These are phyloP conservation scores for Aspergillus conjunctus DNA, from an alignment of 495 filamentous ascomycete species.

Conservation along the genomic window DNA sequence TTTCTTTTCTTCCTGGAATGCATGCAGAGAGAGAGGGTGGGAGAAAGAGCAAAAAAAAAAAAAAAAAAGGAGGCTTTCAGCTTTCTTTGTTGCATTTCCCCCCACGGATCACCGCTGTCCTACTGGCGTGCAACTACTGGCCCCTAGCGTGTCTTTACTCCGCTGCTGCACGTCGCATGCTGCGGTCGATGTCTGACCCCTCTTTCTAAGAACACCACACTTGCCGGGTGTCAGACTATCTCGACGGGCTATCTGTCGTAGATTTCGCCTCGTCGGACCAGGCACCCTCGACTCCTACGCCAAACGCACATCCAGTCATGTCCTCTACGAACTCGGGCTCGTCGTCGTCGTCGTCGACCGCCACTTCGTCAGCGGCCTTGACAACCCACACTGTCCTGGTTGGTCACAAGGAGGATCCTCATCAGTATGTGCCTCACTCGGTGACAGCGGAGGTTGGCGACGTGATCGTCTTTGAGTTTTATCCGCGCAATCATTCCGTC, in stretches of 20 bases:
- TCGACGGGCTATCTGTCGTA: background rate
- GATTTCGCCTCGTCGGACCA: background rate
- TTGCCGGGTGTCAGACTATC: background rate
- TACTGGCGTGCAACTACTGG: too few species aligned
- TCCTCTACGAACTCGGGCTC: conserved; percentile 8
- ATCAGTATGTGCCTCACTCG: conserved; percentile 54
- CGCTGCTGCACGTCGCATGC: background rate
- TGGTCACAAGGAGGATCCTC: conserved; percentile 45
- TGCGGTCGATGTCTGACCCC: background rate
- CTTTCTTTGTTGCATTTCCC: too few species aligned
- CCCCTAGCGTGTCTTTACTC: background rate
- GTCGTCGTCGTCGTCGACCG: conserved; percentile 6
- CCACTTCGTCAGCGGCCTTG: conserved; percentile 24
- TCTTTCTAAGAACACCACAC: background rate
- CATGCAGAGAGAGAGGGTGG: too few species aligned
- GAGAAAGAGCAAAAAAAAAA: too few species aligned
- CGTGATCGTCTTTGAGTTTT: conserved; percentile 62
- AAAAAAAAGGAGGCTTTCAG: too few species aligned
- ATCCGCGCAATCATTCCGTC: conserved; percentile 63
- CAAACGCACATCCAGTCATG: background rate
- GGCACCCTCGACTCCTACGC: background rate
- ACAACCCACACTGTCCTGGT: conserved; percentile 54
- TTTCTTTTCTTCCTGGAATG: background rate
- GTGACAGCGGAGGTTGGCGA: conserved; percentile 56
- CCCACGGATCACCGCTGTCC: too few species aligned